A percentile compares a stretch with the other conserved stretches of the same genome.
These are phyloP conservation scores for Ophiostoma fasciatum DNA, from an alignment of 2,329 filamentous ascomycete genomes.

Conservation along the genomic window DNA sequence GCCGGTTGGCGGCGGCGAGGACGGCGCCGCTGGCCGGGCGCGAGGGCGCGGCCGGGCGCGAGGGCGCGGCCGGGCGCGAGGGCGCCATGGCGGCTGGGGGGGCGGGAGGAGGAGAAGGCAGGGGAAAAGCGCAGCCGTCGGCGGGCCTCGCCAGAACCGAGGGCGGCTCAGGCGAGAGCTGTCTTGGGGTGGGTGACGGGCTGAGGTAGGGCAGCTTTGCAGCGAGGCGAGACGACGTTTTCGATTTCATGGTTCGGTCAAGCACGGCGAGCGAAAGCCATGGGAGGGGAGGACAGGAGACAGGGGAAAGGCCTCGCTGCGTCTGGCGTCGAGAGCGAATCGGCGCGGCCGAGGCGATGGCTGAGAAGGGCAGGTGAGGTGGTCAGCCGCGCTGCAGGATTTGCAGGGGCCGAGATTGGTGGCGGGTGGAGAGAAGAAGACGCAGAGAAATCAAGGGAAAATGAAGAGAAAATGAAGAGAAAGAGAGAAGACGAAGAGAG, in stretches of 20 bases:
- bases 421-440: background rate
- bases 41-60: too few species aligned
- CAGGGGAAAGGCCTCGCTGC: too few species aligned
- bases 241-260: constrained; percentile 12
- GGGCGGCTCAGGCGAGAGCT: constrained; percentile 28
- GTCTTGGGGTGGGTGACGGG: constrained; percentile 22
- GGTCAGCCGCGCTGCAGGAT: too few species aligned
- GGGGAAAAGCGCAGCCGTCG: constrained; percentile 21
- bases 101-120: constrained; percentile 2
- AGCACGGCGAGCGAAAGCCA: background rate
- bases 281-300: background rate
- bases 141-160: constrained; percentile 23
- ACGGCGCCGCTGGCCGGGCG: constrained; percentile 34
- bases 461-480: background rate
- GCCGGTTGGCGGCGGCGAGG: constrained; percentile 31
- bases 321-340: too few species aligned
- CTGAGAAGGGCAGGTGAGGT: too few species aligned
- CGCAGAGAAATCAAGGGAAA: background rate
- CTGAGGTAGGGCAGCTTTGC: constrained; percentile 22
- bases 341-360: too few species aligned
- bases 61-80: too few species aligned
- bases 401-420: too few species aligned
- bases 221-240: constrained; percentile 26
- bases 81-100: constrained; percentile 24
- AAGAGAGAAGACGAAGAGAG: background rate